Conservation (phyloP, 768 basidiomycete genomes). For the Lactarius akahatsu region DNA sequence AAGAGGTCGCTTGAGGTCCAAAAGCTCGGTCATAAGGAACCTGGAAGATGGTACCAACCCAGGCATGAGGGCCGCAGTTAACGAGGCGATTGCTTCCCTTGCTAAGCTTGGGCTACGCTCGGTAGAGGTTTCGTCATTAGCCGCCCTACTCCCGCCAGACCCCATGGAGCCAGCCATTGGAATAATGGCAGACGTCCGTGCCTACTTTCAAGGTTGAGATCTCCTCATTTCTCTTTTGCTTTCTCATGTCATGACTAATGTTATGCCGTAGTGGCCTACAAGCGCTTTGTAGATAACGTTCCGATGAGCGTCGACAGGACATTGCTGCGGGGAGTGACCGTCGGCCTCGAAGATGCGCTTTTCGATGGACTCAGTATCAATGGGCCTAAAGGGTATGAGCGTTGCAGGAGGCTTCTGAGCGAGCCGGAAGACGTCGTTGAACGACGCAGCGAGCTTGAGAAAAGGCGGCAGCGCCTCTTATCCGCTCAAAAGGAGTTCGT, state of each 20-base stretch:
- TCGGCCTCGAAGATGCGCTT: constrained; percentile 44
- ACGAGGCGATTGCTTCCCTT: constrained; percentile 29
- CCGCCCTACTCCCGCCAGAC: constrained; percentile 52
- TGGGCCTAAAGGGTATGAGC: constrained; percentile 42
- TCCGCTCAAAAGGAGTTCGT: constrained; percentile 44
- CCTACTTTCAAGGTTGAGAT: constrained; percentile 68
- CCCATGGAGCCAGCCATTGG: constrained; percentile 49
- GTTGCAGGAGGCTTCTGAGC: constrained; percentile 50
- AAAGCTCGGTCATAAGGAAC: constrained; percentile 6
- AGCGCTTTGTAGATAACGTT: constrained; percentile 47
- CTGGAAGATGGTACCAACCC: neutral
- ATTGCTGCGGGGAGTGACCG: constrained; percentile 47
- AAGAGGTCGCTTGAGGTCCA: constrained; percentile 18
- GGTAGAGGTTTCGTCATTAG: constrained; percentile 44
- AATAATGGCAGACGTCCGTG: constrained; percentile 73
- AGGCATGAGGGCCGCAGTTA: neutral
- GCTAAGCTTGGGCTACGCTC: constrained; percentile 42
- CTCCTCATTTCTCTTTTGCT: constrained; percentile 19
- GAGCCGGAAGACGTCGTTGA: constrained; percentile 47
- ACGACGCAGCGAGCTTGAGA: constrained; percentile 45
- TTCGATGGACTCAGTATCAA: constrained; percentile 49
- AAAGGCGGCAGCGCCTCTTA: constrained; percentile 49
- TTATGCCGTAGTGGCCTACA: constrained; percentile 45
- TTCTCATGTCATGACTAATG: constrained; percentile 10
- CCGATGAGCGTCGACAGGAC: constrained; percentile 56